Evolutionary conservation across 2,329 filamentous ascomycete genomes (phyloP).

Genomic region (Calonectria multiphialidica): DNA sequence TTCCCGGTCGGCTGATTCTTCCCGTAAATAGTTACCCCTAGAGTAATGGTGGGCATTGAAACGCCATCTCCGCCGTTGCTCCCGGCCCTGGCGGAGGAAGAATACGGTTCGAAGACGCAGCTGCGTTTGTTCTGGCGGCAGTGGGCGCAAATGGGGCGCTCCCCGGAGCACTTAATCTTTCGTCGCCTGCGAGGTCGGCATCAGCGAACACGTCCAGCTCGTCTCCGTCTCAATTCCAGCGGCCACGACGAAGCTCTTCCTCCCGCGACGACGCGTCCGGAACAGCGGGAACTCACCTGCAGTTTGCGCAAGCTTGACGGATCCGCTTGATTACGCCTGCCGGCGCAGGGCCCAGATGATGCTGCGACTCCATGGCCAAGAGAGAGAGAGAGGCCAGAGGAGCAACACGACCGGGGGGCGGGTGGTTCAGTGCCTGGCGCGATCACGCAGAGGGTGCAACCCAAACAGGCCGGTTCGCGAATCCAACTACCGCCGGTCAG

Average conservation of each 20-base stretch:
- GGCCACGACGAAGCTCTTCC: too few relatives aligned
- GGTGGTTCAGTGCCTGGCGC: background rate
- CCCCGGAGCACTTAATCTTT: conserved; percentile 32
- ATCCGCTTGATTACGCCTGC: conserved; percentile 30
- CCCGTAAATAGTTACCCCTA: background rate
- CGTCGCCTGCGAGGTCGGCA: conserved; percentile 11
- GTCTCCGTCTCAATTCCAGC: background rate
- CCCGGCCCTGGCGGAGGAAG: background rate
- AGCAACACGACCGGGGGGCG: background rate
- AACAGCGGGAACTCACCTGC: conserved; percentile 18
- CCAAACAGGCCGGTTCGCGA: background rate
- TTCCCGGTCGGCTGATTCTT: background rate
- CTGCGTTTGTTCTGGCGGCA: conserved; percentile 25
- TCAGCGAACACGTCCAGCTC: background rate
- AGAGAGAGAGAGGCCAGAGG: too few relatives aligned
- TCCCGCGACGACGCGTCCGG: too few relatives aligned
- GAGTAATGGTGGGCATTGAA: background rate
- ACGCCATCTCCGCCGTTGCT: background rate
- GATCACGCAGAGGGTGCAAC: background rate
- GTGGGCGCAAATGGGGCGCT: conserved; percentile 25
- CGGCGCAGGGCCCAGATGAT: background rate
- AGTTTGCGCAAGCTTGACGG: conserved; percentile 29
- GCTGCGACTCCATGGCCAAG: background rate
- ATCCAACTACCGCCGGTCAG: background rate
- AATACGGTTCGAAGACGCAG: conserved; percentile 18